Base-by-base conservation (phyloP, 768 basidiomycete genomes). In the Tricholoma matsutake region DNA sequence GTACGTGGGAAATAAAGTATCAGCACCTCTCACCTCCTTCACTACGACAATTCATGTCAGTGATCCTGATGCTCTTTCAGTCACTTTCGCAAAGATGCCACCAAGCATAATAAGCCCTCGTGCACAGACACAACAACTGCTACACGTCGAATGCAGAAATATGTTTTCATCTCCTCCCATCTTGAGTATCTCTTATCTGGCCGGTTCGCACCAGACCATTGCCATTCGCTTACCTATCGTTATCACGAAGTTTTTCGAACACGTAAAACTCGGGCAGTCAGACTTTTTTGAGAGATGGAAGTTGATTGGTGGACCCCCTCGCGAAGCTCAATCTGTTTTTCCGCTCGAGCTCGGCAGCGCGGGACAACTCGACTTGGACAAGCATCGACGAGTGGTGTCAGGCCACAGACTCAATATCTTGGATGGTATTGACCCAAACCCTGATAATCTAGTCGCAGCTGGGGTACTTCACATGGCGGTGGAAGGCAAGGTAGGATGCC, bases 271-370 rank as follows among this genome's bases (percentile, higher is more conserved):
- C 34, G 86, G 84, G 10, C 80, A 84, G 62, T 76, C 83, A 0
- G 92, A 97, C 66, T 99, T 98, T 82, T 99, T 98, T 75, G 96
- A 98, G 73, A 81, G 97, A 56, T 99, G 97, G 97, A 96, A 94
- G 73, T 76, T 97, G 66, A 98, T 98, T 56, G 97, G 97, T 6
- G 97, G 97, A 1, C 81, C 94, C 11, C 97, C 97, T 29, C 84
- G 96, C 54, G 97, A 99, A 77, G 86, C 91, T 28, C 97, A 99
- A 72, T 73, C 76, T 52, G 81, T 99, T 58, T 97, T 97, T 74
- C 88, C 94, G 0, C 87, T 98, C 61, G 71, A 76, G 32, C 76
- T 97, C 22, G 86, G 84, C 47, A 76, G 76, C 14, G 71, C 77
- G 8, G 92, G 92, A 9, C 85, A 91, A 61, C 78, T 98, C 45